Conservation (phyloP, 2,329 filamentous ascomycete genomes). For the Hirsutella rhossiliensis region DNA sequence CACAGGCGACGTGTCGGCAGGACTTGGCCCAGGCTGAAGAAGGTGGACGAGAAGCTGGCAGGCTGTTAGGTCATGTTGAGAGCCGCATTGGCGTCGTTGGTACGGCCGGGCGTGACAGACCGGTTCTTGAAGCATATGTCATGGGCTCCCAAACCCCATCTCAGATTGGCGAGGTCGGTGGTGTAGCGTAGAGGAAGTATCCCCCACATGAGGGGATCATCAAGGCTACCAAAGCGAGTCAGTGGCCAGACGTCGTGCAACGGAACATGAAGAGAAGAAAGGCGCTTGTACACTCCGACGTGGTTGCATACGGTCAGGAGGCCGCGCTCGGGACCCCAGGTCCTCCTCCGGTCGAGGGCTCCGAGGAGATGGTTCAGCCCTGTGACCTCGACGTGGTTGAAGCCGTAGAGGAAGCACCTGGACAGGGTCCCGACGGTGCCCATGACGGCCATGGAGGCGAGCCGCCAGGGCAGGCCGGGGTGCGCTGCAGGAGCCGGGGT, state of each 20-base stretch:
- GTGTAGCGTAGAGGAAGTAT: conserved; percentile 65
- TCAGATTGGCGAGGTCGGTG: conserved; percentile 60
- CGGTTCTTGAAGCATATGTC: conserved; percentile 90
- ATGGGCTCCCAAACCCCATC: conserved; percentile 86
- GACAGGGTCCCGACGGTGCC: conserved; percentile 59
- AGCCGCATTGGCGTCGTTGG: neutral
- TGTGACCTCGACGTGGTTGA: conserved; percentile 64
- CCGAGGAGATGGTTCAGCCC: conserved; percentile 67
- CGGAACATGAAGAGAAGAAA: no score
- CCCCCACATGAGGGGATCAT: conserved; percentile 93
- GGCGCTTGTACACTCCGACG: conserved; percentile 21
- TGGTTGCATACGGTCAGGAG: conserved; percentile 58
- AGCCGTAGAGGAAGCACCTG: conserved; percentile 59
- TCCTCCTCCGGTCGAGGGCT: conserved; percentile 60
- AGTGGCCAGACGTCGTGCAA: neutral
- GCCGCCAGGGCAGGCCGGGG: conserved; percentile 57
- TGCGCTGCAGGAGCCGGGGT: conserved; percentile 17
- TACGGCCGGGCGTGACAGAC: conserved; percentile 31
- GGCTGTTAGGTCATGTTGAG: neutral
- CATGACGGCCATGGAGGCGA: conserved; percentile 63
- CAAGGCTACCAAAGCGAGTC: conserved; percentile 48
- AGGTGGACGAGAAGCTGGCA: conserved; percentile 52
- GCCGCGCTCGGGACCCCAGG: conserved; percentile 56
- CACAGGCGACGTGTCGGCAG: conserved; percentile 75
- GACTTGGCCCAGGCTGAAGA: conserved; percentile 84